phyloP scores from a whole-genome alignment of 495 filamentous ascomycete species.

The Endocarpon pusillum region DNA sequence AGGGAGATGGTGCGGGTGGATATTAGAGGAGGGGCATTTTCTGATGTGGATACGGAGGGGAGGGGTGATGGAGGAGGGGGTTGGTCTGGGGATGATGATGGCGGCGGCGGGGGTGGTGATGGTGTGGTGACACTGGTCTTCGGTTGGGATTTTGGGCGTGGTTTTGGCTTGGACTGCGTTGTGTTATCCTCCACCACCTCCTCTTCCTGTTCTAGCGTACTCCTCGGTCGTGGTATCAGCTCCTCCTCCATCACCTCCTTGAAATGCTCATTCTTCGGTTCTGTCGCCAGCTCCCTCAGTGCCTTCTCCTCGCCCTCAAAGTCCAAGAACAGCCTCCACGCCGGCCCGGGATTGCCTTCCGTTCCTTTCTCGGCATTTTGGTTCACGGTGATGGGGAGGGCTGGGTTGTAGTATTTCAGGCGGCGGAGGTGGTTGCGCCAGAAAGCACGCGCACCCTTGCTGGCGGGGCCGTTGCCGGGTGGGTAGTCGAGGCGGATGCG shows the following conservation, averaged over 20 bases:
- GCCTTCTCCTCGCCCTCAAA: conserved; percentile 4
- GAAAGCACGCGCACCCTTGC: conserved; percentile 75
- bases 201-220: not conserved
- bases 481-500: conserved; percentile 74
- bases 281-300: conserved; percentile 14
- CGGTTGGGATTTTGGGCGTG: too few species aligned
- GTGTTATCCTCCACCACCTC: not conserved
- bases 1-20: not conserved
- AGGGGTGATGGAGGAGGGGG: conserved; percentile 11
- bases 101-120: conserved; percentile 12
- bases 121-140: too few species aligned
- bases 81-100: conserved; percentile 7
- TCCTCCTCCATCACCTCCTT: conserved; percentile 19
- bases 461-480: conserved; percentile 27
- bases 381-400: conserved; percentile 63
- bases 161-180: not conserved
- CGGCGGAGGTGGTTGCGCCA: conserved; percentile 68
- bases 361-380: conserved; percentile 34
- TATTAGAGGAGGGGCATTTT: conserved; percentile 12
- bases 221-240: conserved; percentile 15
- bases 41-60: conserved; percentile 8
- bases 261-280: conserved; percentile 14
- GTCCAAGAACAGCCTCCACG: conserved; percentile 63
- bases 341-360: conserved; percentile 25
- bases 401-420: conserved; percentile 88